phyloP scores from a whole-genome alignment of 129 eudicot genomes.

The Flaveria brownii region DNA sequence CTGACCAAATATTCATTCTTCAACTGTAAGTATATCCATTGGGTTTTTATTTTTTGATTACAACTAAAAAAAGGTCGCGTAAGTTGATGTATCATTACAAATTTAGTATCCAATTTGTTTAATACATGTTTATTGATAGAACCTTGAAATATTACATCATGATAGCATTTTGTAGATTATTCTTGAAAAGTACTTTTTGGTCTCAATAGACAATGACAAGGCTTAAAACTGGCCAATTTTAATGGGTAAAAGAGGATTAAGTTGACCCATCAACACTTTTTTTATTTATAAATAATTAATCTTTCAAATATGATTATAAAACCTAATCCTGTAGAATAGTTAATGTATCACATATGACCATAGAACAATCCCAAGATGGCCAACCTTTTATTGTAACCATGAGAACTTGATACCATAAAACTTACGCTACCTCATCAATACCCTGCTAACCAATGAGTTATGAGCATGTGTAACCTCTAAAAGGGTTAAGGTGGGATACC shows the following conservation, averaged over 20 bases:
- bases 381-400: too few species aligned
- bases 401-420: too few species aligned
- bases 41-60: constrained; percentile 8
- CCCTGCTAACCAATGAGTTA: too few species aligned
- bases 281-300: background rate
- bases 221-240: background rate
- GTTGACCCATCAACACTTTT: background rate
- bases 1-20: constrained; percentile 38
- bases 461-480: too few species aligned
- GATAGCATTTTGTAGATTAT: background rate
- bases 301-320: background rate
- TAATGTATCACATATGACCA: background rate
- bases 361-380: background rate
- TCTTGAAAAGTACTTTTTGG: background rate
- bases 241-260: background rate
- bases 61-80: too few species aligned
- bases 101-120: too few species aligned
- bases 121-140: too few species aligned
- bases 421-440: too few species aligned
- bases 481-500: too few species aligned
- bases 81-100: too few species aligned
- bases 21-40: constrained; percentile 34
- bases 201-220: background rate
- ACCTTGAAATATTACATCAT: too few species aligned
- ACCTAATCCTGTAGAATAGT: background rate